Conservation (phyloP, 148 eudicot species). For the Nyssa sinensis region DNA sequence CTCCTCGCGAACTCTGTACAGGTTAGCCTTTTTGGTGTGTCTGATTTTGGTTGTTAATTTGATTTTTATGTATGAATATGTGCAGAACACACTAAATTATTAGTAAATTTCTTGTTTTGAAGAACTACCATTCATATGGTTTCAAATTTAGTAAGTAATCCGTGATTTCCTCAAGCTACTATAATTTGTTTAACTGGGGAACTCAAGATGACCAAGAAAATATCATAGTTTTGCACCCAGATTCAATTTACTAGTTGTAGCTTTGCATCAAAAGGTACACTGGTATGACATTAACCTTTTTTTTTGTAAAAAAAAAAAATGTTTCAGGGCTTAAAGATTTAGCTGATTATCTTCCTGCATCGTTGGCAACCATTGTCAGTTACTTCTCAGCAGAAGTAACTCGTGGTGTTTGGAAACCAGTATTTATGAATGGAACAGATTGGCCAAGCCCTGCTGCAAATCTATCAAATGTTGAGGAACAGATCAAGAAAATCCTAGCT, state of each 20-base stretch:
- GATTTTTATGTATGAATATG: no score
- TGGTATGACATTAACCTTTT: neutral
- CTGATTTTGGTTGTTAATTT: no score
- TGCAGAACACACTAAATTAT: no score
- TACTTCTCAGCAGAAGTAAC: slow-evolving; percentile 98
- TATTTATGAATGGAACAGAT: slow-evolving; percentile 92
- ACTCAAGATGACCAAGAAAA: no score
- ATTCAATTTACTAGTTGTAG: neutral
- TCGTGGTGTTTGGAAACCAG: slow-evolving; percentile 97
- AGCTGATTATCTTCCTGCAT: slow-evolving; percentile 95
- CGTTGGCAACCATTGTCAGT: slow-evolving; percentile 85
- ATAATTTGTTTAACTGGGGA: no score
- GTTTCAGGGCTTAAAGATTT: slow-evolving; percentile 85
- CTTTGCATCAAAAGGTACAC: slow-evolving; percentile 8
- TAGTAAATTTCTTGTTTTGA: neutral
- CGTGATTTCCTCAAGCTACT: no score
- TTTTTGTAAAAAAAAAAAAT: slow-evolving; percentile 6
- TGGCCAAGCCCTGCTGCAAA: slow-evolving; percentile 99
- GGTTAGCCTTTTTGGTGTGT: slow-evolving; percentile 37
- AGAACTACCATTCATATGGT: neutral
- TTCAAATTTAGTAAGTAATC: no score
- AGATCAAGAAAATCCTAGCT: slow-evolving; percentile 85
- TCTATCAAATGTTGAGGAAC: slow-evolving; percentile 81
- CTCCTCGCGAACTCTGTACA: slow-evolving; percentile 96
- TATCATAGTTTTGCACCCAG: no score